Evolutionary conservation across 2,329 filamentous ascomycete species (phyloP).

Genomic region (Alternaria infectoria): DNA sequence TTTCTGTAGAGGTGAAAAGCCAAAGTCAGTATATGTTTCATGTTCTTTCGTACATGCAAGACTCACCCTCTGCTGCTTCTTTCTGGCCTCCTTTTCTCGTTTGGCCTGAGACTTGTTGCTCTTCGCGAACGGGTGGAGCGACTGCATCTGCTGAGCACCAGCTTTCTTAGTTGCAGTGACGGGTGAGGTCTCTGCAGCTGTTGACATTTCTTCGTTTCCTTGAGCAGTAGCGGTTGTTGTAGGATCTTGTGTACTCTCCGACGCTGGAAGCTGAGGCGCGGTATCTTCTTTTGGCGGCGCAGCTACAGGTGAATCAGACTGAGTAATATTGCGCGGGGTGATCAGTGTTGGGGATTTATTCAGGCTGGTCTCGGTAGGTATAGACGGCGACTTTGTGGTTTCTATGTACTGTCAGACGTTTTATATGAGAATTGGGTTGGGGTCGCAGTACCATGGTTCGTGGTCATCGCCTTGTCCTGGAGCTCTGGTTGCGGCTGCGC

Average conservation of each 20-base stretch:
- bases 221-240: not conserved
- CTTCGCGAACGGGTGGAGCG: slow-evolving; percentile 38
- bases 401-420: not conserved
- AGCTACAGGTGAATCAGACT: not conserved
- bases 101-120: slow-evolving; percentile 35
- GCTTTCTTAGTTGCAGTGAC: slow-evolving; percentile 22
- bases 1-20: slow-evolving; percentile 8
- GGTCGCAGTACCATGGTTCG: slow-evolving; percentile 7
- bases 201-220: not conserved
- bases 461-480: not conserved
- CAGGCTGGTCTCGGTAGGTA: not conserved
- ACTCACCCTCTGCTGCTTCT: slow-evolving; percentile 38
- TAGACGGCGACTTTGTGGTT: not conserved
- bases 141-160: slow-evolving; percentile 36
- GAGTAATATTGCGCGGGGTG: not conserved
- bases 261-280: not conserved
- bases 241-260: not conserved
- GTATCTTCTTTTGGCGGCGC: not conserved
- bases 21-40: not conserved
- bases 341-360: not conserved
- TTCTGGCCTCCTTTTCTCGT: slow-evolving; percentile 45
- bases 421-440: not conserved
- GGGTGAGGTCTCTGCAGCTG: not conserved
- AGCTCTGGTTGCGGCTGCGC: slow-evolving; percentile 1
- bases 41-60: not conserved